Conservation (phyloP, 2,329 filamentous ascomycete genomes). For the Penicillium sp. region DNA sequence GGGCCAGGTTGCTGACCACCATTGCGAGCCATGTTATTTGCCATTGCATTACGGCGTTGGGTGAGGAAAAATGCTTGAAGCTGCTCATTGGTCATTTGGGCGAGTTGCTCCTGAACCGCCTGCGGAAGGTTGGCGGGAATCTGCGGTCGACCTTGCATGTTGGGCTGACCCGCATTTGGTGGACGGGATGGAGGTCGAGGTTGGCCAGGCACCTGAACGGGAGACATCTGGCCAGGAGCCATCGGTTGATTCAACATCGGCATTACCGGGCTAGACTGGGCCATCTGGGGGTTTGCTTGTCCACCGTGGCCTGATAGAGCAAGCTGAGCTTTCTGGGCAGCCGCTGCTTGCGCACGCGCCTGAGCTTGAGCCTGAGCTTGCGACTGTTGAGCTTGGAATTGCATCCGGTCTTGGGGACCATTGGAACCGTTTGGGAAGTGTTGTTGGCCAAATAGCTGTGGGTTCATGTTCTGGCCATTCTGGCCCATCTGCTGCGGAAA, state of each 20-base stretch:
- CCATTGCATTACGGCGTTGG: constrained; percentile 33
- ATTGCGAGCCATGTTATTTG: constrained; percentile 35
- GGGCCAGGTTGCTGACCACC: constrained; percentile 29
- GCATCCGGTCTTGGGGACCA: constrained; percentile 43
- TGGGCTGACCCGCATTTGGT: constrained; percentile 33
- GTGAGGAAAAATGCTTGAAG: constrained; percentile 32
- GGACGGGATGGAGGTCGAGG: constrained; percentile 35
- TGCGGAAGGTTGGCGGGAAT: constrained; percentile 38
- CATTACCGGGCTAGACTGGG: constrained; percentile 43
- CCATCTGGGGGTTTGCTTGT: constrained; percentile 42
- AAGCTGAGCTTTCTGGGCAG: constrained; percentile 48
- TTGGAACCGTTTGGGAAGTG: constrained; percentile 44
- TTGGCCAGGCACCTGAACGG: constrained; percentile 34
- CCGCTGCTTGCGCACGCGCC: constrained; percentile 44
- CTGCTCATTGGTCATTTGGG: constrained; percentile 38
- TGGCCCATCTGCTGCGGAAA: constrained; percentile 45
- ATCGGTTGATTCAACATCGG: constrained; percentile 47
- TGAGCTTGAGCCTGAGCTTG: constrained; percentile 41
- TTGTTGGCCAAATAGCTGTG: constrained; percentile 45
- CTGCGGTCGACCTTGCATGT: constrained; percentile 34
- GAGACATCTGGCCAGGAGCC: constrained; percentile 40
- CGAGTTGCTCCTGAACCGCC: constrained; percentile 35
- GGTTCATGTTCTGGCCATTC: constrained; percentile 39
- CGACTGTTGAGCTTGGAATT: constrained; percentile 34
- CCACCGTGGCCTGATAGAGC: constrained; percentile 47